Conservation (phyloP, 257 asterid species). For the Solanum etuberosum region DNA sequence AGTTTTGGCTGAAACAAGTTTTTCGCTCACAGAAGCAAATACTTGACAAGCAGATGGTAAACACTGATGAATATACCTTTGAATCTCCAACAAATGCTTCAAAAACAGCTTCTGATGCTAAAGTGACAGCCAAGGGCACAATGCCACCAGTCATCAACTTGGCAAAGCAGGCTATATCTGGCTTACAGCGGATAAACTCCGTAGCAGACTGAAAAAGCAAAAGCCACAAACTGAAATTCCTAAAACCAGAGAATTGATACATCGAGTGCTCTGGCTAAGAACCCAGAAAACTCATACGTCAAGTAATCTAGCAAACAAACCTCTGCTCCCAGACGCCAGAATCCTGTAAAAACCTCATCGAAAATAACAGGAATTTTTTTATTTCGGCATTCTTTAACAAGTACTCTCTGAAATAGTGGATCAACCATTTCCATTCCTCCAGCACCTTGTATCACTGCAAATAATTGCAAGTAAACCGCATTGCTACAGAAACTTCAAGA, state of each 20-base stretch:
- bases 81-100: conserved; percentile 85
- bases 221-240: background rate
- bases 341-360: conserved; percentile 96
- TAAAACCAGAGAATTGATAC: background rate
- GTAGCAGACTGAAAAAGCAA: conserved; percentile 67
- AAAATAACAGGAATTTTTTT: conserved; percentile 81
- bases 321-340: conserved; percentile 97
- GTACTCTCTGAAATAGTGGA: conserved; percentile 88
- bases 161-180: conserved; percentile 91
- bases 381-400: conserved; percentile 66
- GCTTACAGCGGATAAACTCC: conserved; percentile 68
- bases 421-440: conserved; percentile 96
- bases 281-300: background rate
- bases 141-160: conserved; percentile 98
- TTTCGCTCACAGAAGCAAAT: background rate
- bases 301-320: conserved; percentile 22
- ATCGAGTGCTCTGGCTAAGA: background rate
- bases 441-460: conserved; percentile 86
- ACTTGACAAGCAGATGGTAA: background rate
- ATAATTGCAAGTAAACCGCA: background rate
- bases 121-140: conserved; percentile 85
- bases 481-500: background rate
- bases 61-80: conserved; percentile 36
- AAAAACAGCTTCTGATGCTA: conserved; percentile 73
- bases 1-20: background rate